Percentiles rank a stretch among this genome's conserved stretches.
Evolutionary conservation across 805 yeast species (phyloP).

Genomic region (Wickerhamomyces bisporus): DNA sequence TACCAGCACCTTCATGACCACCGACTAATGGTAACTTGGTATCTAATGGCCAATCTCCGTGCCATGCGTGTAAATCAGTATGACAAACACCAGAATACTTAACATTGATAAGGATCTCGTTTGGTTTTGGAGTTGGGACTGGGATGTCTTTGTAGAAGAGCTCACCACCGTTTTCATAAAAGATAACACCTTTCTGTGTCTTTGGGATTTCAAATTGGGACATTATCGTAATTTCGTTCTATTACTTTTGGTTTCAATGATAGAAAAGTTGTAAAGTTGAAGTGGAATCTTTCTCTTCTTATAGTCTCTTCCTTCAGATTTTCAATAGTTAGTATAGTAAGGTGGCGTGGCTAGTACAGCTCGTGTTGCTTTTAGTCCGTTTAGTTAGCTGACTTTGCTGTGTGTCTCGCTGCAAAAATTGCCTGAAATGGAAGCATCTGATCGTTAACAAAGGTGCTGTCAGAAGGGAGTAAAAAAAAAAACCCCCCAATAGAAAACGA

Average conservation of each 20-base stretch:
- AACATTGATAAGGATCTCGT: slow-evolving; percentile 49
- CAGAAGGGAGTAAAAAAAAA: no score
- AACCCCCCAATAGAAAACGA: no score
- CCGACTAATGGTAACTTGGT: slow-evolving; percentile 59
- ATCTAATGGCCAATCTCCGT: slow-evolving; percentile 55
- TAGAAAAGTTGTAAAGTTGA: not conserved
- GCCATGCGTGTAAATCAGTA: slow-evolving; percentile 52
- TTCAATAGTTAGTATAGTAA: no score
- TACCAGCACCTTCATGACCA: slow-evolving; percentile 72
- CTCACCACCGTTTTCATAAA: slow-evolving; percentile 42
- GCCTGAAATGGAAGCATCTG: no score
- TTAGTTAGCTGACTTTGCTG: no score
- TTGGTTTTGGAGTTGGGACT: slow-evolving; percentile 49
- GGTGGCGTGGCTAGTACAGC: no score
- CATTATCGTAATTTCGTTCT: slow-evolving; percentile 2
- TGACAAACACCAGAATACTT: slow-evolving; percentile 65
- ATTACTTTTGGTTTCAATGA: not conserved
- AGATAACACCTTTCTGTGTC: slow-evolving; percentile 45
- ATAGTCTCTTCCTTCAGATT: no score
- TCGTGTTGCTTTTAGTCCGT: no score
- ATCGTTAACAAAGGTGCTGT: no score
- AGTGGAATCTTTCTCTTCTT: no score
- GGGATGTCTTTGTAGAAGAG: slow-evolving; percentile 44
- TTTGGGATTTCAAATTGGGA: slow-evolving; percentile 27
- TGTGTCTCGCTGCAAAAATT: no score